Conservation (phyloP, 176 grass and related monocot species). For the Eragrostis nindensis region DNA sequence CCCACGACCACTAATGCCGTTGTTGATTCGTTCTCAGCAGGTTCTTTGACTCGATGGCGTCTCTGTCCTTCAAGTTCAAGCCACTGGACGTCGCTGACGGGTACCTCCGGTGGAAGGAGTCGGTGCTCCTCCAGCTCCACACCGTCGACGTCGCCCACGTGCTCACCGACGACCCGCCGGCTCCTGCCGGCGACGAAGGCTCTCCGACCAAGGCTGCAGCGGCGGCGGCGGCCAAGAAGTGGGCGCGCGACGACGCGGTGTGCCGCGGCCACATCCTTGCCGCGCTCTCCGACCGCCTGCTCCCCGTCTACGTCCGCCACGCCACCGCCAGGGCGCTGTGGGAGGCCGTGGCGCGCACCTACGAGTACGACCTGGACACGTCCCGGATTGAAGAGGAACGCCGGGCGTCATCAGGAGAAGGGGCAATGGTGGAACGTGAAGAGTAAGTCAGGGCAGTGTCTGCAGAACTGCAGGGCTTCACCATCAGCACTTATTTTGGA, state of each 20-base stretch:
- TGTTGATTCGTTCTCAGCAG: no score
- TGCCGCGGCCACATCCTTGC: conserved; percentile 52
- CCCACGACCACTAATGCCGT: no score
- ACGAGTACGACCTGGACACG: not conserved
- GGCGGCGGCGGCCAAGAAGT: not conserved
- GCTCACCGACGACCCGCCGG: not conserved
- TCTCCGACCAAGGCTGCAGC: no score
- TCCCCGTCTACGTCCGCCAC: conserved; percentile 36
- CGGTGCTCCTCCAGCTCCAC: conserved; percentile 36
- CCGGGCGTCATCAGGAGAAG: not conserved
- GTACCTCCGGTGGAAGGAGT: conserved; percentile 50
- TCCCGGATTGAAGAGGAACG: not conserved
- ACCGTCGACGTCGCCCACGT: conserved; percentile 23
- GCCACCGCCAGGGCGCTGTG: conserved; percentile 29
- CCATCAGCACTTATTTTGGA: no score
- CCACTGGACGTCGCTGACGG: conserved; percentile 20
- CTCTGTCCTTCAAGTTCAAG: no score
- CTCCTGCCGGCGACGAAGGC: not conserved
- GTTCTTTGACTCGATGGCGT: no score
- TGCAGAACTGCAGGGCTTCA: no score
- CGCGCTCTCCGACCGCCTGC: conserved; percentile 33
- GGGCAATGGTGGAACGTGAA: not conserved
- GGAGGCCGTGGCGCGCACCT: conserved; percentile 36
- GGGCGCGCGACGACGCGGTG: conserved; percentile 36
- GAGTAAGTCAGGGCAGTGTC: not conserved